Evolutionary conservation across 2,329 filamentous ascomycete species (phyloP).

Genomic region (Aspergillus amoenus): DNA sequence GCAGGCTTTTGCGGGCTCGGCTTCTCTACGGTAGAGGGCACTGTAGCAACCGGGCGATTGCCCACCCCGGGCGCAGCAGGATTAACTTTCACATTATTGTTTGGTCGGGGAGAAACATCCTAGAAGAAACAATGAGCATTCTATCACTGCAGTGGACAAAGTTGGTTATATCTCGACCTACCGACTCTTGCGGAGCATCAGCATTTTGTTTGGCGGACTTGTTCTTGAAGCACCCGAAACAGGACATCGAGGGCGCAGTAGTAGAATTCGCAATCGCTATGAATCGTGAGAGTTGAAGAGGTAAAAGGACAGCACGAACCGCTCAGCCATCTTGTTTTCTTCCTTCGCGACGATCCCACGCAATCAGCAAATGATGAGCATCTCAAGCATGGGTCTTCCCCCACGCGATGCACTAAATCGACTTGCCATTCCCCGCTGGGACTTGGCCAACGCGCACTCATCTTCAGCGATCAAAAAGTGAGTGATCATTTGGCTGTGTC

Average conservation of each 20-base stretch:
- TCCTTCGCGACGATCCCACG: too few species aligned
- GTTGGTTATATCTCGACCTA: not conserved
- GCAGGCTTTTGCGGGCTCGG: not conserved
- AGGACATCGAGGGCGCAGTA: not conserved
- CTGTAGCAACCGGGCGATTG: not conserved
- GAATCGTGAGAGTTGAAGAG: not conserved
- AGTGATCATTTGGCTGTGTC: too few species aligned
- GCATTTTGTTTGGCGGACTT: not conserved
- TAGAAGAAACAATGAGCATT: not conserved
- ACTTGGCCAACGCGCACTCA: too few species aligned
- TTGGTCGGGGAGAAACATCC: not conserved
- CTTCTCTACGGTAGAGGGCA: not conserved
- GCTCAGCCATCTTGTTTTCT: too few species aligned
- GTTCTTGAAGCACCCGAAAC: not conserved
- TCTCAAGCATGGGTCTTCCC: not conserved
- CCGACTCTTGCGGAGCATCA: not conserved
- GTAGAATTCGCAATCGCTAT: not conserved
- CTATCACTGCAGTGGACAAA: not conserved
- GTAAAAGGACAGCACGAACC: not conserved
- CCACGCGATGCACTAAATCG: not conserved
- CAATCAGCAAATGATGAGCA: not conserved
- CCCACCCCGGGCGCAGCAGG: not conserved
- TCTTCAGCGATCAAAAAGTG: too few species aligned
- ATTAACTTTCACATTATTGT: not conserved
- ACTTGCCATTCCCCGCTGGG: too few species aligned